phyloP scores from a whole-genome alignment of 805 yeast species.

The Jamesozyma spencerorum region DNA sequence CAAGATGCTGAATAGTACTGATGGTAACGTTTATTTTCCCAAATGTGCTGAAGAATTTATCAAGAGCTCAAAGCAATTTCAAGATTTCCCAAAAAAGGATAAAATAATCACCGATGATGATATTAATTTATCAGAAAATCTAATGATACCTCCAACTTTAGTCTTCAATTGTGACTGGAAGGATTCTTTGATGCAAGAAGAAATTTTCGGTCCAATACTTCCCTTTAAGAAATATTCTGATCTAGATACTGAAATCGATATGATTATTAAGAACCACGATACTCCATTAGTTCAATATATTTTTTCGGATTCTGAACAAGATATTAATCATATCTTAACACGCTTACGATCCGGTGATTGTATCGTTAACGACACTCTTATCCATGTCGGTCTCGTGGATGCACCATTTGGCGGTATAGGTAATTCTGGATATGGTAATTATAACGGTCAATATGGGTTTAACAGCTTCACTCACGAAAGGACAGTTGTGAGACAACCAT shows the following conservation, averaged over 20 bases:
- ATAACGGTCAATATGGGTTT: slow-evolving; percentile 67
- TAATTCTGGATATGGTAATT: slow-evolving; percentile 68
- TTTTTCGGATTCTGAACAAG: slow-evolving; percentile 42
- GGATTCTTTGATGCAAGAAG: slow-evolving; percentile 66
- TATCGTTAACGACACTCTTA: slow-evolving; percentile 57
- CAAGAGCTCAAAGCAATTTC: no score
- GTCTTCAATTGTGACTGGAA: slow-evolving; percentile 52
- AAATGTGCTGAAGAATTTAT: not conserved
- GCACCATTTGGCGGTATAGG: slow-evolving; percentile 94
- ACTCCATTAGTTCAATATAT: slow-evolving; percentile 77
- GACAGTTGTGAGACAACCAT: slow-evolving; percentile 54
- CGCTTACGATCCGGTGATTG: slow-evolving; percentile 65
- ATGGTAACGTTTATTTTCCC: slow-evolving; percentile 34
- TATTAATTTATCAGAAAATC: slow-evolving; percentile 19
- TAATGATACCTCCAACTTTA: slow-evolving; percentile 65
- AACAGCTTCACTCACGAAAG: slow-evolving; percentile 72
- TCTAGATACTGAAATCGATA: slow-evolving; percentile 36
- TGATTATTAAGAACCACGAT: slow-evolving; percentile 44
- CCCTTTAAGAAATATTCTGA: slow-evolving; percentile 54
- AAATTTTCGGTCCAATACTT: slow-evolving; percentile 77
- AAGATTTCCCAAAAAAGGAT: not conserved
- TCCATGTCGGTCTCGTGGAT: slow-evolving; percentile 57
- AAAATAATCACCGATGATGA: not conserved
- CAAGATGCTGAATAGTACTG: slow-evolving; percentile 37
- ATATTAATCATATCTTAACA: slow-evolving; percentile 40